Conservation (phyloP, 2,329 filamentous ascomycete species). For the Penicillium digitatum region DNA sequence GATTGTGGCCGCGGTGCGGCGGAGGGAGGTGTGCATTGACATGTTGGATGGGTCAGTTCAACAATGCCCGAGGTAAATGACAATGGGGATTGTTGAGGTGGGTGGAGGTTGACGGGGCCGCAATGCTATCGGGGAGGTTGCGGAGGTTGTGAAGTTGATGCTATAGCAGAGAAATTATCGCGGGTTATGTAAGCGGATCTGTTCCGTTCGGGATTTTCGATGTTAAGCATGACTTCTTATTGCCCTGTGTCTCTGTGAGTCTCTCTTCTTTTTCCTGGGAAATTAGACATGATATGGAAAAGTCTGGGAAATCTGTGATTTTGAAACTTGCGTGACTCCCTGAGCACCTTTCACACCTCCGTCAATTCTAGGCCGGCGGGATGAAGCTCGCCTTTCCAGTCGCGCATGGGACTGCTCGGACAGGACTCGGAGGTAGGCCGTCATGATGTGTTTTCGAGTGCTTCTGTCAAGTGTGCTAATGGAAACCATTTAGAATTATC, state of each 20-base stretch:
- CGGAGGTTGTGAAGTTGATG: conserved; percentile 18
- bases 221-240: conserved; percentile 1
- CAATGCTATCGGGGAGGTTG: conserved; percentile 12
- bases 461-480: conserved; percentile 7
- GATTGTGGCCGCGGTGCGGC: conserved; percentile 33
- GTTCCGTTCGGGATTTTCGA: conserved; percentile 19
- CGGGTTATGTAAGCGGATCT: conserved; percentile 33
- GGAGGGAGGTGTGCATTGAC: conserved; percentile 37
- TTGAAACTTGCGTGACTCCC: conserved; percentile 6
- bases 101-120: not conserved
- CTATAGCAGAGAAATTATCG: conserved; percentile 32
- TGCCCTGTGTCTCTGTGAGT: not conserved
- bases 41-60: conserved; percentile 19
- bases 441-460: not conserved
- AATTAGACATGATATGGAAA: conserved; percentile 21
- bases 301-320: conserved; percentile 1
- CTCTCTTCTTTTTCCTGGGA: not conserved
- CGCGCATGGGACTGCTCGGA: conserved; percentile 16
- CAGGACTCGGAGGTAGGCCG: conserved; percentile 21
- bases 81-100: not conserved
- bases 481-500: not conserved
- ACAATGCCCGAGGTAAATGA: not conserved
- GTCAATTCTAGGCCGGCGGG: conserved; percentile 15
- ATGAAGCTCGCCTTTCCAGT: conserved; percentile 32
- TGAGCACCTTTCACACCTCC: conserved; percentile 12